Evolutionary conservation across 1,284 basidiomycete genomes (phyloP).

Genomic region (Boletus austroedulis): DNA sequence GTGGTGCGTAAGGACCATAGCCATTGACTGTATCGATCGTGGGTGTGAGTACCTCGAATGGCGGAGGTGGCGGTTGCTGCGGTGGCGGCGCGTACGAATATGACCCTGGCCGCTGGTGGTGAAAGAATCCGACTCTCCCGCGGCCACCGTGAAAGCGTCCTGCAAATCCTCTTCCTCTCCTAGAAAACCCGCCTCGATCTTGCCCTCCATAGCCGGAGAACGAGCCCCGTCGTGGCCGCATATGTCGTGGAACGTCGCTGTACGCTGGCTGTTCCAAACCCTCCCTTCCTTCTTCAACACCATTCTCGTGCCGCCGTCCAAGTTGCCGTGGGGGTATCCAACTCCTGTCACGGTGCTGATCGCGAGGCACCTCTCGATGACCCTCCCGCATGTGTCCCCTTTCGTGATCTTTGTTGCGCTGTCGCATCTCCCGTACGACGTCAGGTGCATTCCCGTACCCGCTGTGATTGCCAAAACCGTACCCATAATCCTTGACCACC

Average conservation of each 20-base stretch:
- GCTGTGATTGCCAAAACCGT: slow-evolving; percentile 49
- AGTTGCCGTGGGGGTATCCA: slow-evolving; percentile 17
- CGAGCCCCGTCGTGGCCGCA: slow-evolving; percentile 30
- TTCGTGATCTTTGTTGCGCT: too few species aligned
- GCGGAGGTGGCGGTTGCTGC: neutral
- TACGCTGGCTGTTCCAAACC: slow-evolving; percentile 24
- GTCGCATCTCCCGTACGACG: slow-evolving; percentile 31
- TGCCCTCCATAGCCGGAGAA: slow-evolving; percentile 24
- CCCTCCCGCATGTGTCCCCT: slow-evolving; percentile 18
- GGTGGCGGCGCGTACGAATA: slow-evolving; percentile 13
- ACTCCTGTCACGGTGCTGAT: slow-evolving; percentile 25
- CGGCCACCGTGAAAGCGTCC: slow-evolving; percentile 34
- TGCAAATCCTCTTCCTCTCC: slow-evolving; percentile 36
- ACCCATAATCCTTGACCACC: slow-evolving; percentile 62
- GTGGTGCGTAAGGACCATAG: slow-evolving; percentile 24
- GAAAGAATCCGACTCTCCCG: slow-evolving; percentile 23
- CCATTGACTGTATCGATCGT: slow-evolving; percentile 25
- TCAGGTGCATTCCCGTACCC: slow-evolving; percentile 36
- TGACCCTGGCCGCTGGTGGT: slow-evolving; percentile 30
- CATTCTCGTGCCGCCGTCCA: slow-evolving; percentile 28
- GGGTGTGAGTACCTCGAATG: slow-evolving; percentile 23
- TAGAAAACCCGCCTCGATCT: slow-evolving; percentile 35
- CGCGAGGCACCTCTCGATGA: slow-evolving; percentile 17
- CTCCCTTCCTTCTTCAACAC: slow-evolving; percentile 22
- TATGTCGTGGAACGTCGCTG: slow-evolving; percentile 16